phyloP scores from a whole-genome alignment of 73 alveolate genomes.

The Breviolum minutum region DNA sequence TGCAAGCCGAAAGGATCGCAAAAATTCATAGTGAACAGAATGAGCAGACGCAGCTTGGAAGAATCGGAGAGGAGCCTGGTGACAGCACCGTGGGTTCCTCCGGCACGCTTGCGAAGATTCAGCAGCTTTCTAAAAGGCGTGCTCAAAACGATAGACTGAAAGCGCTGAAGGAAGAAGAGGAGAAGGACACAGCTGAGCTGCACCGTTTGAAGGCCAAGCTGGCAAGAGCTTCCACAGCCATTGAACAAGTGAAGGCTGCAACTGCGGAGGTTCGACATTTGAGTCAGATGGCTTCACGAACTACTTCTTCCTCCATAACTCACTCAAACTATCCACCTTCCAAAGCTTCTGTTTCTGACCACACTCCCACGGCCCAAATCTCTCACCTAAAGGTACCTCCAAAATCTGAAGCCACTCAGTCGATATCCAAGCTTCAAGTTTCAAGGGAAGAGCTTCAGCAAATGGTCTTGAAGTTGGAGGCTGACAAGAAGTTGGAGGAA shows the following conservation, averaged over 20 bases:
- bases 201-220: background rate
- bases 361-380: too few relatives aligned
- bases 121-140: background rate
- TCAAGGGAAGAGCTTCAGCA: slow-evolving; percentile 24
- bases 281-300: slow-evolving; percentile 27
- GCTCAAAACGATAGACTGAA: background rate
- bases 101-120: background rate
- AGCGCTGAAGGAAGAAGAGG: background rate
- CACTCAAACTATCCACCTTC: too few relatives aligned
- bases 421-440: slow-evolving; percentile 17
- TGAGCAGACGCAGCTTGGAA: background rate
- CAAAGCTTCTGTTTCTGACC: background rate
- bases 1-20: background rate
- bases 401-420: background rate
- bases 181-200: slow-evolving; percentile 31
- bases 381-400: background rate
- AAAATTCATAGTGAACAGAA: background rate
- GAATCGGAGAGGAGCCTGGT: background rate
- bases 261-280: slow-evolving; percentile 35
- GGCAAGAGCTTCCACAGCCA: slow-evolving; percentile 20
- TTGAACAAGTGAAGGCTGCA: slow-evolving; percentile 22
- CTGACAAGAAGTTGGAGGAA: background rate
- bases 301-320: background rate
- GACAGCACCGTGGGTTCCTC: background rate
- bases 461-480: slow-evolving; percentile 11